These are phyloP conservation scores for Penicillium sp. DNA, from an alignment of 2,329 filamentous ascomycete species.

Conservation along the genomic window DNA sequence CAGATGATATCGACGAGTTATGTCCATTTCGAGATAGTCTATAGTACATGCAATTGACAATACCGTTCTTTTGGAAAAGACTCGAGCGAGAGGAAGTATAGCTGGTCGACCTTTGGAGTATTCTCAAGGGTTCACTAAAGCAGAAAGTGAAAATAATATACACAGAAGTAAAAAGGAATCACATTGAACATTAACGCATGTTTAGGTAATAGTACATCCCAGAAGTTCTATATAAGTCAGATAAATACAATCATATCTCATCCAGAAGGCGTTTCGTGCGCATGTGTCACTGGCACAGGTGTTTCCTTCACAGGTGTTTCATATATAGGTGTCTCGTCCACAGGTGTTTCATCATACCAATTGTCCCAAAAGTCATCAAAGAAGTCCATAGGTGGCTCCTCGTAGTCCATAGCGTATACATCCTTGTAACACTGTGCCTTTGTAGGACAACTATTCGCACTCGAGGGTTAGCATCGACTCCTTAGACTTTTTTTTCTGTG, in stretches of 20 bases:
- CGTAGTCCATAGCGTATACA: slow-evolving; percentile 21
- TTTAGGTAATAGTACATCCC: not conserved
- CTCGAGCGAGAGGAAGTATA: not conserved
- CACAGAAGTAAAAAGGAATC: not conserved
- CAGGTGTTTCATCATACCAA: slow-evolving; percentile 3
- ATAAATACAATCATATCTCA: slow-evolving; percentile 1
- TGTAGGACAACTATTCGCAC: slow-evolving; percentile 19
- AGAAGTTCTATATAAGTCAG: not conserved
- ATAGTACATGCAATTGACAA: not conserved
- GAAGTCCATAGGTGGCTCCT: not conserved
- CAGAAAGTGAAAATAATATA: not conserved
- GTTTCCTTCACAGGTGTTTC: not conserved
- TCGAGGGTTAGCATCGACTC: slow-evolving; percentile 2
- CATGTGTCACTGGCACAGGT: not conserved
- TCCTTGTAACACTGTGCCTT: slow-evolving; percentile 22
- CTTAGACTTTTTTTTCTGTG: not conserved
- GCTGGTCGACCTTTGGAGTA: not conserved
- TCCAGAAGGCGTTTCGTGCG: not conserved
- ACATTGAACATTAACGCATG: not conserved
- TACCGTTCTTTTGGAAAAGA: not conserved
- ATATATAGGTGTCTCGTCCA: not conserved
- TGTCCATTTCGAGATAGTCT: not conserved
- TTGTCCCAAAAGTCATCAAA: slow-evolving; percentile 1
- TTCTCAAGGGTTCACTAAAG: not conserved
- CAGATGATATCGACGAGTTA: not conserved